Percentiles rank a stretch among this genome's conserved stretches.
Evolutionary conservation across 345 rosid genomes (phyloP).

Genomic region (Boechera divaricarpa): DNA sequence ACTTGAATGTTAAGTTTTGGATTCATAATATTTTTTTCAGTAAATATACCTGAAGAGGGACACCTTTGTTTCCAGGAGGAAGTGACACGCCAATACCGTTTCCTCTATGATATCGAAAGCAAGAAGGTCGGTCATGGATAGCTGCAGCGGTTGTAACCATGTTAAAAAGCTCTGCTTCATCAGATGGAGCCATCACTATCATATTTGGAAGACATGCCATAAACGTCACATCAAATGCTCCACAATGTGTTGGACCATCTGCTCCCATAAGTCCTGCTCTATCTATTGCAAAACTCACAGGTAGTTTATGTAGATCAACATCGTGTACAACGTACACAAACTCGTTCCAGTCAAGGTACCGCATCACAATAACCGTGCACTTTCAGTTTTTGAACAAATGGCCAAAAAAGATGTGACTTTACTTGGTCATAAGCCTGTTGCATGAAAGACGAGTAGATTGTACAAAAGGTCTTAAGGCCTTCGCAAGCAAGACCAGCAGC

Average conservation of each 20-base stretch:
- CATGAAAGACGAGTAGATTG: not conserved
- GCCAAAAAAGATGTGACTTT: not conserved
- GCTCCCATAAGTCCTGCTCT: conserved; percentile 95
- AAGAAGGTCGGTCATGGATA: conserved; percentile 87
- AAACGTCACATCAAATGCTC: conserved; percentile 86
- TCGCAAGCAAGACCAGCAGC: not conserved
- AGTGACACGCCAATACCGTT: conserved; percentile 75
- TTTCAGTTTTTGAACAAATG: not conserved
- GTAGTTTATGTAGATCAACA: conserved; percentile 91
- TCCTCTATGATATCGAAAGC: conserved; percentile 93
- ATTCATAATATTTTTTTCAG: not conserved
- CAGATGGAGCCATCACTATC: conserved; percentile 98
- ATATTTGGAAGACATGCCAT: conserved; percentile 99
- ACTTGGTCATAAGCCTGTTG: not conserved
- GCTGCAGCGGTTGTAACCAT: conserved; percentile 95
- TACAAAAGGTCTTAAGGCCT: conserved; percentile 1
- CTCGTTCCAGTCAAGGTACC: not conserved
- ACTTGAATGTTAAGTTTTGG: conserved; percentile 9
- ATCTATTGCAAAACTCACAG: conserved; percentile 95
- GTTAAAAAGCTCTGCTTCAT: conserved; percentile 94
- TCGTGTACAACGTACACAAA: conserved; percentile 88
- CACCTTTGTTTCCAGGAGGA: conserved; percentile 82
- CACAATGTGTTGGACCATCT: conserved; percentile 96
- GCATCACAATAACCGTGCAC: not conserved
- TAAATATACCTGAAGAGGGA: conserved; percentile 46